phyloP scores from a whole-genome alignment of 1,284 basidiomycete genomes.

The Sporisorium scitamineum region DNA sequence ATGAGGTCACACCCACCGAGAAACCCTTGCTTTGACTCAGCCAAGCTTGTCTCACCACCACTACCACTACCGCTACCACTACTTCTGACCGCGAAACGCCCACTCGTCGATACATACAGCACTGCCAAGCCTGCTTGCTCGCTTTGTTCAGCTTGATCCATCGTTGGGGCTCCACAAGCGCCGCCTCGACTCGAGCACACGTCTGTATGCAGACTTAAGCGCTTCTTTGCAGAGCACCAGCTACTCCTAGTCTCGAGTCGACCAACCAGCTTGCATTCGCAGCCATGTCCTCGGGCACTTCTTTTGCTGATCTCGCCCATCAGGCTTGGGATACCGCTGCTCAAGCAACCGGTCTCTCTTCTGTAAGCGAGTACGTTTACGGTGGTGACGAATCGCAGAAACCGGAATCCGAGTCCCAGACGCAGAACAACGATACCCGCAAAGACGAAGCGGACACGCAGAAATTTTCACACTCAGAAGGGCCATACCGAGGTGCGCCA shows the following conservation, averaged over 20 bases:
- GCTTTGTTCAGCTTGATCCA: not conserved
- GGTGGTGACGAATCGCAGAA: not conserved
- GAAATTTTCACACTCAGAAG: not conserved
- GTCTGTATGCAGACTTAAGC: not conserved
- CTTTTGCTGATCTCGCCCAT: slow-evolving; percentile 49
- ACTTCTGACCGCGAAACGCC: too few relatives aligned
- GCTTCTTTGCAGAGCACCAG: not conserved
- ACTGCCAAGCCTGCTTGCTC: not conserved
- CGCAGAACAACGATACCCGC: not conserved
- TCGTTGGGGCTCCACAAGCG: not conserved
- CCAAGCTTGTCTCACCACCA: not conserved
- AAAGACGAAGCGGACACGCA: not conserved
- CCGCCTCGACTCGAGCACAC: not conserved
- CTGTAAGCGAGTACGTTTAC: slow-evolving; percentile 9
- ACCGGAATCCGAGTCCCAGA: not conserved
- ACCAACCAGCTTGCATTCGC: not conserved
- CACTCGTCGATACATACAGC: not conserved
- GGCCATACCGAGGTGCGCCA: slow-evolving; percentile 34
- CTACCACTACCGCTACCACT: not conserved
- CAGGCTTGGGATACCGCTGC: slow-evolving; percentile 49
- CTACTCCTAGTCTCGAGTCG: not conserved
- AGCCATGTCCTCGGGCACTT: slow-evolving; percentile 50
- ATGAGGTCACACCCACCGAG: too few relatives aligned
- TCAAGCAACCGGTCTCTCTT: slow-evolving; percentile 29
- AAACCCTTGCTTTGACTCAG: not conserved